Evolutionary conservation across 306 rosid species (phyloP).

Genomic region (Begonia loranthoides): DNA sequence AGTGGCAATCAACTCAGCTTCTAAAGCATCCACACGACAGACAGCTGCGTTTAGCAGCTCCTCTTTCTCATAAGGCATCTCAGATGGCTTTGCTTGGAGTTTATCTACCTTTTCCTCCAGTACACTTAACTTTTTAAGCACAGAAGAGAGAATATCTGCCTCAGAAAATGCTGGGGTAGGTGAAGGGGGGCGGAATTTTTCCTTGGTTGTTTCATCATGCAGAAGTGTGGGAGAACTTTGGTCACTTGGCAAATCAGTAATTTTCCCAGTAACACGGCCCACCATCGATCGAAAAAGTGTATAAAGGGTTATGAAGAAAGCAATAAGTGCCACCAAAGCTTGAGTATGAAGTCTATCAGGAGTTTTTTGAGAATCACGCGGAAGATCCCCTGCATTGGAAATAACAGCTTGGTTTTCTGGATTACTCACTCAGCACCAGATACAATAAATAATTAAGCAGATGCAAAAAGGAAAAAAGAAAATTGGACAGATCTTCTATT

Average conservation of each 20-base stretch:
- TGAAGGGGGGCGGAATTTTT: constrained; percentile 28
- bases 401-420: background rate
- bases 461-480: no score
- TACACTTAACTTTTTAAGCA: constrained; percentile 57
- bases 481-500: no score
- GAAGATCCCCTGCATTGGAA: constrained; percentile 35
- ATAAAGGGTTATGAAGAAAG: constrained; percentile 45
- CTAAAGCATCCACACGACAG: constrained; percentile 92
- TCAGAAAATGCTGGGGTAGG: constrained; percentile 22
- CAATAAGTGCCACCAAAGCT: constrained; percentile 41
- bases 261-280: constrained; percentile 33
- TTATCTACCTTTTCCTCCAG: constrained; percentile 78
- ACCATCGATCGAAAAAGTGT: constrained; percentile 33
- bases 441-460: no score
- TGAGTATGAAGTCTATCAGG: constrained; percentile 42
- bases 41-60: constrained; percentile 98
- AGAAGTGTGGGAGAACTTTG: constrained; percentile 21
- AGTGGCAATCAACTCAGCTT: constrained; percentile 89
- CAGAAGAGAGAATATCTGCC: constrained; percentile 37
- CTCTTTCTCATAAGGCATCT: constrained; percentile 82
- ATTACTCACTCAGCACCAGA: no score
- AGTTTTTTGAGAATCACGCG: constrained; percentile 20
- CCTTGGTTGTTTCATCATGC: constrained; percentile 21
- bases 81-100: constrained; percentile 82
- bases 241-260: constrained; percentile 23